Conservation (phyloP, 2,329 filamentous ascomycete genomes). For the Xylaria sp. region DNA sequence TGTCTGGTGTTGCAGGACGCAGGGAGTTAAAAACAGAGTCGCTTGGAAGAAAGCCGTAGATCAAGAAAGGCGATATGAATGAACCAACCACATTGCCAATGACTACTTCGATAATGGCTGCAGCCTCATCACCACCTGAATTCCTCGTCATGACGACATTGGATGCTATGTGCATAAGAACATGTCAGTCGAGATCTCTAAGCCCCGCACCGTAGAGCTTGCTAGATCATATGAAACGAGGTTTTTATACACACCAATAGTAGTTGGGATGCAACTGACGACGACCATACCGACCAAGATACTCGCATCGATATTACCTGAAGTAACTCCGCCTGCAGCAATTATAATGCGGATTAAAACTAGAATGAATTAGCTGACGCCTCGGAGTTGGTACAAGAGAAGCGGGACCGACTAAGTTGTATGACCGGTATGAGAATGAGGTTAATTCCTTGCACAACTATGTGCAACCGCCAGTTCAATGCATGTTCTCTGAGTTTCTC, state of each 20-base stretch:
- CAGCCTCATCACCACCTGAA: conserved; percentile 73
- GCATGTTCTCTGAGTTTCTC: conserved; percentile 69
- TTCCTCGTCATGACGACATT: conserved; percentile 79
- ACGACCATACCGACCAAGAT: conserved; percentile 75
- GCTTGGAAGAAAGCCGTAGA: conserved; percentile 68
- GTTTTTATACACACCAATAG: conserved; percentile 57
- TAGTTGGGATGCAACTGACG: conserved; percentile 75
- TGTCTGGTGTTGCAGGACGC: conserved; percentile 61
- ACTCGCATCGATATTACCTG: conserved; percentile 68
- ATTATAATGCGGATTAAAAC: conserved; percentile 60
- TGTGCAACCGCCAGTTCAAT: conserved; percentile 73
- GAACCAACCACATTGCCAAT: conserved; percentile 75
- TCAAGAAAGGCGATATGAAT: conserved; percentile 72
- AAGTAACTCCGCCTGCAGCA: conserved; percentile 58
- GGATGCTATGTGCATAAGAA: conserved; percentile 53
- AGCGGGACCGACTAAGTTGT: conserved; percentile 60
- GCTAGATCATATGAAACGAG: too few relatives aligned
- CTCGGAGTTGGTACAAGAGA: conserved; percentile 8
- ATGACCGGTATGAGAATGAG: conserved; percentile 73
- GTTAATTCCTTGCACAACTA: conserved; percentile 73
- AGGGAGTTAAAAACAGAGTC: conserved; percentile 65
- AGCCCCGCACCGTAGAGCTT: too few relatives aligned
- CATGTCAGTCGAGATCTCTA: too few relatives aligned
- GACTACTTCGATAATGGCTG: conserved; percentile 73
- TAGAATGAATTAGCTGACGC: conserved; percentile 41